Conservation (phyloP, 208 protist species). For the Wallacemonas sp. region DNA sequence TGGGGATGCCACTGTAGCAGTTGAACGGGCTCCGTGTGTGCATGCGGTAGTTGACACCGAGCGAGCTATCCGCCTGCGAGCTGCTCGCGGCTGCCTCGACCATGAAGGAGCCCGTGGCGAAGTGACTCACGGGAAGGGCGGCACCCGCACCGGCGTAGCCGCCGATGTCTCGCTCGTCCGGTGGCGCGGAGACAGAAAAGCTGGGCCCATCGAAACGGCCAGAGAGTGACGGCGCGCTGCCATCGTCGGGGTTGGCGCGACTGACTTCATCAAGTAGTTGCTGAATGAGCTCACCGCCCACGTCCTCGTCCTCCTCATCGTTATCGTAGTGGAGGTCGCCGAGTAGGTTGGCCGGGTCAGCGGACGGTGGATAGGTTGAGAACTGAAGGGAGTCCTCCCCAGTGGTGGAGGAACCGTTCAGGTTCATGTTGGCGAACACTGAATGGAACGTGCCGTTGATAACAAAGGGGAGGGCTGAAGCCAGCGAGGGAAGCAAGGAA, state of each 20-base stretch:
- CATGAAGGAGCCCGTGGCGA: slow-evolving; percentile 3
- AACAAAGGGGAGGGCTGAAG: not conserved
- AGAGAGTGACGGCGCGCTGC: slow-evolving; percentile 1
- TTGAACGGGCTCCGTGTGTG: slow-evolving; percentile 27
- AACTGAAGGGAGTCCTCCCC: not conserved
- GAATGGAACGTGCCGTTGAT: not conserved
- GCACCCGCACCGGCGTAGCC: not conserved
- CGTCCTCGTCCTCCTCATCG: slow-evolving; percentile 22
- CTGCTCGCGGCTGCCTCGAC: not conserved
- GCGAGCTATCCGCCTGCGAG: not conserved
- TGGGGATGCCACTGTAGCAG: slow-evolving; percentile 38
- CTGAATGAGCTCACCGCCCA: slow-evolving; percentile 33
- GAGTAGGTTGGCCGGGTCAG: slow-evolving; percentile 12
- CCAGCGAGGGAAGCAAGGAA: not conserved
- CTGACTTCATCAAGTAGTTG: slow-evolving; percentile 47
- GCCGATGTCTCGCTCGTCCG: not conserved
- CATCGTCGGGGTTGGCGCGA: slow-evolving; percentile 27
- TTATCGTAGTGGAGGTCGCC: slow-evolving; percentile 8
- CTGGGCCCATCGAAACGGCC: not conserved
- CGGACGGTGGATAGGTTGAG: not conserved
- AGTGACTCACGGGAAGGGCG: not conserved
- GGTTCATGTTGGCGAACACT: not conserved
- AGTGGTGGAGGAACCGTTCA: not conserved
- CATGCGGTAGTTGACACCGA: slow-evolving; percentile 4
- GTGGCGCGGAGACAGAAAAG: slow-evolving; percentile 9